Conservation (phyloP, 441 rosid species). For the Erysimum pusillum region DNA sequence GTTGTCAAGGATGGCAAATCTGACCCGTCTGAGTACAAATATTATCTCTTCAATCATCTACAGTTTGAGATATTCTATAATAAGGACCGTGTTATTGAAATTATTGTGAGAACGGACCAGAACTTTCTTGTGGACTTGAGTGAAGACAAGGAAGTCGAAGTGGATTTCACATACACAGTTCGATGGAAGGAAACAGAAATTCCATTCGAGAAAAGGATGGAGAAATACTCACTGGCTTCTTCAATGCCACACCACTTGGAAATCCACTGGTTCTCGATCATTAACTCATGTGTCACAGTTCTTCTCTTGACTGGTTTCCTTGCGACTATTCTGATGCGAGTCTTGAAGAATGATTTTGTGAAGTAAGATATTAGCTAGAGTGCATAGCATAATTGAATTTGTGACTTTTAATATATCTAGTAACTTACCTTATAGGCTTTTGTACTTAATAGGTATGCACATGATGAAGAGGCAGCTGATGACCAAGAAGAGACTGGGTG, state of each 20-base stretch:
- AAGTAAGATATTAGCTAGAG: conserved; percentile 35
- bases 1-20: conserved; percentile 56
- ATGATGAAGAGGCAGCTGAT: conserved; percentile 60
- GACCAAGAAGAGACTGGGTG: conserved; percentile 67
- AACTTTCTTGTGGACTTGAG: conserved; percentile 38
- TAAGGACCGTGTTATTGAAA: conserved; percentile 62
- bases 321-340: conserved; percentile 30
- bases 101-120: conserved; percentile 50
- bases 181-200: conserved; percentile 37
- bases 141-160: conserved; percentile 37
- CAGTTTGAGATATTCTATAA: conserved; percentile 57
- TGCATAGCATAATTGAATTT: neutral
- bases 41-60: conserved; percentile 58
- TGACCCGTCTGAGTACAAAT: conserved; percentile 56
- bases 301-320: conserved; percentile 44
- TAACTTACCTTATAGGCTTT: conserved; percentile 1
- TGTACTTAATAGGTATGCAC: conserved; percentile 53
- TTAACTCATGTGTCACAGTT: conserved; percentile 38
- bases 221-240: conserved; percentile 34
- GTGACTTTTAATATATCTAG: conserved; percentile 16
- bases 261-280: conserved; percentile 39
- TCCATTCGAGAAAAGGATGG: conserved; percentile 40
- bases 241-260: conserved; percentile 34
- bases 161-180: conserved; percentile 35
- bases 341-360: conserved; percentile 41